Evolutionary conservation across 371 early-diverging fungal genomes (phyloP).

Genomic region (Encephalitozoon hellem): DNA sequence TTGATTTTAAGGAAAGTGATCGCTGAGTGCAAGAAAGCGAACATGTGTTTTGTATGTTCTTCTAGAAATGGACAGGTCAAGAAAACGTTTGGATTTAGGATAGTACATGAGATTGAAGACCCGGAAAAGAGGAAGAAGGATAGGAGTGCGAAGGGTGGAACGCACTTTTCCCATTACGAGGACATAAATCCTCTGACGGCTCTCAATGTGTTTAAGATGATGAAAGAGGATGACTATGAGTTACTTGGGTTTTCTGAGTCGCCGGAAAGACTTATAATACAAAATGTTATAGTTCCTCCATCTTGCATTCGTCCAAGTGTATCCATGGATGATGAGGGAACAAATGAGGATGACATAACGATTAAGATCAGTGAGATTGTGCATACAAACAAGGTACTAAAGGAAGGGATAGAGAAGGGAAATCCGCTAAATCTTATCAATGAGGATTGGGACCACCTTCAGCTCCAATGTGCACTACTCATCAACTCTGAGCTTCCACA

Average conservation of each 20-base stretch:
- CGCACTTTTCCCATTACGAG: slow-evolving; percentile 63
- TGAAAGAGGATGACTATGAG: slow-evolving; percentile 64
- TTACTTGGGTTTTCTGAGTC: slow-evolving; percentile 36
- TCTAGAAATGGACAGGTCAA: slow-evolving; percentile 91
- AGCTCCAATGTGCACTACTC: slow-evolving; percentile 83
- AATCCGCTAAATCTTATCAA: slow-evolving; percentile 63
- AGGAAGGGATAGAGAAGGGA: slow-evolving; percentile 73
- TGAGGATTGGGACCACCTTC: slow-evolving; percentile 95
- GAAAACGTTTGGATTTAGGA: slow-evolving; percentile 86
- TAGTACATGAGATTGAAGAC: slow-evolving; percentile 80
- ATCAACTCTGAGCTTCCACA: slow-evolving; percentile 86
- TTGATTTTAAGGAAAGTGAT: slow-evolving; percentile 68
- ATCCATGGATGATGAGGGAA: slow-evolving; percentile 71
- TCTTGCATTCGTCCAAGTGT: slow-evolving; percentile 92
- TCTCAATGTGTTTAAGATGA: slow-evolving; percentile 71
- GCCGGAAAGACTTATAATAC: slow-evolving; percentile 48
- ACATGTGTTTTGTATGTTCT: slow-evolving; percentile 75
- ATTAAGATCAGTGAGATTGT: slow-evolving; percentile 90
- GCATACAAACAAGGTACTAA: slow-evolving; percentile 76
- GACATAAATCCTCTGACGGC: slow-evolving; percentile 84
- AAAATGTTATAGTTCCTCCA: slow-evolving; percentile 76
- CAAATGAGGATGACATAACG: slow-evolving; percentile 96
- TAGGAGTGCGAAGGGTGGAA: slow-evolving; percentile 21
- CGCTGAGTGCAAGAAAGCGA: slow-evolving; percentile 74
- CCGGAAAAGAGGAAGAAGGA: slow-evolving; percentile 54